A percentile compares a stretch with the other conserved stretches of the same genome.
Evolutionary conservation across 768 basidiomycete genomes (phyloP).

Genomic region (Xerocomus potaroensis): DNA sequence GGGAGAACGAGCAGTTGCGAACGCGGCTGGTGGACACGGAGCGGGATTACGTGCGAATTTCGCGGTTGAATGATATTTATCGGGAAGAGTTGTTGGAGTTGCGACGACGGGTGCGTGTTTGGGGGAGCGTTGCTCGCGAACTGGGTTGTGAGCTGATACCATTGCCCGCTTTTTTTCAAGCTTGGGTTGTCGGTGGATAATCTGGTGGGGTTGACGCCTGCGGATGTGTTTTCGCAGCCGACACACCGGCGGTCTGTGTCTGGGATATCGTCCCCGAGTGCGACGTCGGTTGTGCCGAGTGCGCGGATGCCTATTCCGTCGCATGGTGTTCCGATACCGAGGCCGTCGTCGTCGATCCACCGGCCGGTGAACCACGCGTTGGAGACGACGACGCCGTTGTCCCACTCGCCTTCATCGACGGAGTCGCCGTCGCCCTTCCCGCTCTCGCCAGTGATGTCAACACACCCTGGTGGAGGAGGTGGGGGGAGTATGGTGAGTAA

Average conservation of each 20-base stretch:
- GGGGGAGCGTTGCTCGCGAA: neutral
- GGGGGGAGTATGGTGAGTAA: slow-evolving; percentile 18
- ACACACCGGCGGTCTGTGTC: slow-evolving; percentile 56
- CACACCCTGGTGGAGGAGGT: slow-evolving; percentile 37
- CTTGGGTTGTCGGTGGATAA: slow-evolving; percentile 75
- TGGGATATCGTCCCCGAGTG: slow-evolving; percentile 28
- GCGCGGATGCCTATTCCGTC: slow-evolving; percentile 63
- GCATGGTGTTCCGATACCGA: slow-evolving; percentile 71
- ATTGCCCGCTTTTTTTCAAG: no score
- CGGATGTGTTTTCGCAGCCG: slow-evolving; percentile 69
- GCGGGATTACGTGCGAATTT: slow-evolving; percentile 68
- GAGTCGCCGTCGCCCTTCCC: slow-evolving; percentile 67
- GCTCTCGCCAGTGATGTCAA: slow-evolving; percentile 55
- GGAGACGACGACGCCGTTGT: slow-evolving; percentile 56
- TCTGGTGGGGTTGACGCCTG: slow-evolving; percentile 63
- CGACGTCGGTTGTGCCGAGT: slow-evolving; percentile 19
- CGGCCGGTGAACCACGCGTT: slow-evolving; percentile 47
- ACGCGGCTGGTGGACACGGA: slow-evolving; percentile 68
- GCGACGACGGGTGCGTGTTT: slow-evolving; percentile 59
- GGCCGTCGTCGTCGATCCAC: slow-evolving; percentile 60
- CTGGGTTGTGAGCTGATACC: no score
- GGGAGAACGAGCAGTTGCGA: slow-evolving; percentile 76
- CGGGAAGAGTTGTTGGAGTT: slow-evolving; percentile 81
- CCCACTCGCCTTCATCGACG: slow-evolving; percentile 62
- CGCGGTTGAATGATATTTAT: slow-evolving; percentile 77